Percentiles rank a stretch among this genome's conserved stretches.
phyloP scores from a whole-genome alignment of 495 filamentous ascomycete genomes.

The Rostrohypoxylon terebratum region DNA sequence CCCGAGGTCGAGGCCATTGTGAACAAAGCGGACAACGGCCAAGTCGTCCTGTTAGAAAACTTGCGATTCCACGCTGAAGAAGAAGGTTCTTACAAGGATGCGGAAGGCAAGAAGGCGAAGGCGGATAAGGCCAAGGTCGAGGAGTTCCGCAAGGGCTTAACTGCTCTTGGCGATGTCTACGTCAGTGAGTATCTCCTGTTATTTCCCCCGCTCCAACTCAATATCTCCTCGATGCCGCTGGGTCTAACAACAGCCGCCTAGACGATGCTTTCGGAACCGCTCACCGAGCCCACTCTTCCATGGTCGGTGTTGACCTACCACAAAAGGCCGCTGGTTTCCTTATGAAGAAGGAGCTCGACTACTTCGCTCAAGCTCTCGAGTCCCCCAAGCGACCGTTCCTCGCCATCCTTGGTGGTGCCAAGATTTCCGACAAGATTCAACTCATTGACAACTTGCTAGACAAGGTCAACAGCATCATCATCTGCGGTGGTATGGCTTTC shows the following conservation, averaged over 20 bases:
- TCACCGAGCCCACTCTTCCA: conserved; percentile 97
- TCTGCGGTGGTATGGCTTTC: conserved; percentile 99
- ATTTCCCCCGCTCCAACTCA: background rate
- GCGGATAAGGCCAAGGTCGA: conserved; percentile 92
- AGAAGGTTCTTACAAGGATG: conserved; percentile 93
- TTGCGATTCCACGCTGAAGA: conserved; percentile 97
- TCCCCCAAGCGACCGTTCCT: conserved; percentile 94
- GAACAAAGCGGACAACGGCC: conserved; percentile 82
- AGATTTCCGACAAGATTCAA: conserved; percentile 99
- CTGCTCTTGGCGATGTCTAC: conserved; percentile 94
- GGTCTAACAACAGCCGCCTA: conserved; percentile 49
- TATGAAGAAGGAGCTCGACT: conserved; percentile 99
- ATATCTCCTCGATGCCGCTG: background rate
- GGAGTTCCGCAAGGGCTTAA: conserved; percentile 94
- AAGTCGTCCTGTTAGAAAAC: conserved; percentile 94
- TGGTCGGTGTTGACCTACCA: conserved; percentile 95
- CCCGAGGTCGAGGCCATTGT: conserved; percentile 89
- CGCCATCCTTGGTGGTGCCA: conserved; percentile 96
- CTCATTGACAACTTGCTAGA: conserved; percentile 98
- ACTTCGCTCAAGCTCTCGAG: conserved; percentile 98
- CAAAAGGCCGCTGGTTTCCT: conserved; percentile 98
- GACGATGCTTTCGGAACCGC: conserved; percentile 99
- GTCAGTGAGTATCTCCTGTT: conserved; percentile 76
- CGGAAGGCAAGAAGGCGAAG: conserved; percentile 96
- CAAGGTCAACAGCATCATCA: conserved; percentile 96